A percentile compares a stretch with the other conserved stretches of the same genome.
Evolutionary conservation across 805 yeast genomes (phyloP).

Genomic region (Kuraishia hungarica): DNA sequence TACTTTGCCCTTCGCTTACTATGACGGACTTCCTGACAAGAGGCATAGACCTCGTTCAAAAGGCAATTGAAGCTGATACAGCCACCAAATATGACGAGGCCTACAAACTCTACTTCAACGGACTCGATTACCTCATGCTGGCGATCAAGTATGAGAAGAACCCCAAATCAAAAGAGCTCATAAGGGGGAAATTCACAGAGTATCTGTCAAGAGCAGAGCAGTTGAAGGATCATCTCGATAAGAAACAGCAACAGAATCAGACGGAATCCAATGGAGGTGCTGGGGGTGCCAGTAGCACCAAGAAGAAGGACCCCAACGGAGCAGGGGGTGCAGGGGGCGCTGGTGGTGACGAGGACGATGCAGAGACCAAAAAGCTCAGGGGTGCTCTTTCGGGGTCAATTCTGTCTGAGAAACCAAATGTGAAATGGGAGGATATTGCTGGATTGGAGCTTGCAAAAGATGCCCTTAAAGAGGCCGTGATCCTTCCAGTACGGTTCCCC

Average conservation of each 20-base stretch:
- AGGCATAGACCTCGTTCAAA: slow-evolving; percentile 91
- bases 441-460: slow-evolving; percentile 94
- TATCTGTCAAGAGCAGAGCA: slow-evolving; percentile 91
- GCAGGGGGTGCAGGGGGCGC: too few species aligned
- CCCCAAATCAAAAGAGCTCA: slow-evolving; percentile 78
- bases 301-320: slow-evolving; percentile 32
- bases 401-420: slow-evolving; percentile 84
- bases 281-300: slow-evolving; percentile 51
- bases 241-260: slow-evolving; percentile 34
- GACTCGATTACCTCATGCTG: slow-evolving; percentile 89
- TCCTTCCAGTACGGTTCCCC: slow-evolving; percentile 92
- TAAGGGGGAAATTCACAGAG: slow-evolving; percentile 83
- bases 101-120: slow-evolving; percentile 84
- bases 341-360: slow-evolving; percentile 38
- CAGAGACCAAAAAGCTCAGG: slow-evolving; percentile 81
- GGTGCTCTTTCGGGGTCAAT: slow-evolving; percentile 92
- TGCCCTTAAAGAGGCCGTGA: slow-evolving; percentile 94
- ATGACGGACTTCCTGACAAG: slow-evolving; percentile 71
- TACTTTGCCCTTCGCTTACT: too few species aligned
- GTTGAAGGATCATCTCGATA: slow-evolving; percentile 80
- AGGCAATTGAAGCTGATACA: slow-evolving; percentile 91
- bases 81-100: slow-evolving; percentile 91
- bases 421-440: slow-evolving; percentile 92
- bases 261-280: slow-evolving; percentile 44
- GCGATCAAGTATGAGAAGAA: slow-evolving; percentile 95